Conservation (phyloP, 179 eudicot species). For the Spinacia oleracea region DNA sequence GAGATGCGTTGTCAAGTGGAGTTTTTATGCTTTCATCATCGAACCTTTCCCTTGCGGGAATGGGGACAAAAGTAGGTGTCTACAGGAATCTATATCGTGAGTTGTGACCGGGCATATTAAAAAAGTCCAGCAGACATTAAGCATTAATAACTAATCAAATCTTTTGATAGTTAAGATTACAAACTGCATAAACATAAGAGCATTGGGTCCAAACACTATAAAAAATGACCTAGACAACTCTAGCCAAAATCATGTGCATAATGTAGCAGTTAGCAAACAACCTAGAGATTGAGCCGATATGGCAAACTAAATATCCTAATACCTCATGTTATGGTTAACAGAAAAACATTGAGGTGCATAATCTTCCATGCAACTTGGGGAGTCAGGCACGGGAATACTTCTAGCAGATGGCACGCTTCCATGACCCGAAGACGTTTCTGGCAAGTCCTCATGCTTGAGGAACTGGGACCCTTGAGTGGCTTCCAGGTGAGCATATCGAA, state of each 20-base stretch:
- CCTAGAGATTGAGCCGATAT: not conserved
- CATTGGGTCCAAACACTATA: not conserved
- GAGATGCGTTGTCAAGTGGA: too few species aligned
- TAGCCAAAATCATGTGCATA: not conserved
- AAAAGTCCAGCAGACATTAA: too few species aligned
- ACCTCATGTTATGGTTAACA: slow-evolving; percentile 12
- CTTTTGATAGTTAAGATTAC: not conserved
- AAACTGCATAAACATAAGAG: not conserved
- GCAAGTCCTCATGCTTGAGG: slow-evolving; percentile 4
- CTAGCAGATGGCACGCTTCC: slow-evolving; percentile 13
- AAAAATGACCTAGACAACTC: not conserved
- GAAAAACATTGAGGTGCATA: slow-evolving; percentile 14
- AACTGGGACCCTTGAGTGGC: slow-evolving; percentile 12
- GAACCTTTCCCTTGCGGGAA: too few species aligned
- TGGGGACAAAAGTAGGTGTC: too few species aligned
- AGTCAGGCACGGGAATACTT: slow-evolving; percentile 5
- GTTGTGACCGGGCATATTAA: too few species aligned
- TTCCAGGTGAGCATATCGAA: slow-evolving; percentile 20
- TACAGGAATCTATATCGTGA: too few species aligned
- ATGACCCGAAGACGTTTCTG: slow-evolving; percentile 1
- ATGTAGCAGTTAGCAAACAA: too few species aligned
- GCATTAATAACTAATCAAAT: not conserved
- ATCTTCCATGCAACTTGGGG: not conserved
- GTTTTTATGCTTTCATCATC: too few species aligned
- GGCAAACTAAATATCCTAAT: not conserved